Percentiles rank a stretch among this genome's conserved stretches.
phyloP scores from a whole-genome alignment of 306 rosid genomes.

The Cucumis hystrix region DNA sequence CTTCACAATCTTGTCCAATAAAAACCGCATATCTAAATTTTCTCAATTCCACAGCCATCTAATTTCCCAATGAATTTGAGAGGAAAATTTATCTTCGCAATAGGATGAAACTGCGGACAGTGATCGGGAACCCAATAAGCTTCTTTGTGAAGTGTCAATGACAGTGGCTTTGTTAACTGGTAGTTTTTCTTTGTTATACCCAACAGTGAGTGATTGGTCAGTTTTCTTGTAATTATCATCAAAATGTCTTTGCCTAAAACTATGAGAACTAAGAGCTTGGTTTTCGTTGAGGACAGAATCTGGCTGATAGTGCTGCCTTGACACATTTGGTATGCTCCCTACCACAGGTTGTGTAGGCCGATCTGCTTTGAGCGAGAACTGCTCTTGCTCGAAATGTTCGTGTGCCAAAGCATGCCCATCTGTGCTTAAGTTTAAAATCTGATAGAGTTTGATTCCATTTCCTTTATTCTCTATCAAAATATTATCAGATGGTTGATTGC shows the following conservation, averaged over 20 bases:
- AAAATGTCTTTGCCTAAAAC: neutral
- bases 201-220: neutral
- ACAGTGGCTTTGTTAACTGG: neutral
- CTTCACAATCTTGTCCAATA: neutral
- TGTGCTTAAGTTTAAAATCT: neutral
- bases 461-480: neutral
- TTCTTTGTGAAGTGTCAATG: conserved; percentile 12
- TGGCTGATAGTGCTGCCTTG: neutral
- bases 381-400: neutral
- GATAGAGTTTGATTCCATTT: neutral
- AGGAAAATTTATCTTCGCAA: conserved; percentile 30
- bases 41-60: conserved; percentile 60
- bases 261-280: neutral
- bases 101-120: conserved; percentile 17
- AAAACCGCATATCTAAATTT: conserved; percentile 14
- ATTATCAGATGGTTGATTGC: neutral
- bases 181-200: neutral
- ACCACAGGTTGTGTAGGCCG: neutral
- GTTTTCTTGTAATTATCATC: neutral
- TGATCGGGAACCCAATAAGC: conserved; percentile 31
- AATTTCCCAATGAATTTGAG: conserved; percentile 39
- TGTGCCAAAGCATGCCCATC: neutral
- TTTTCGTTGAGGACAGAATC: neutral
- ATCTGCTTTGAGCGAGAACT: neutral
- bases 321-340: neutral